Base-by-base conservation (phyloP, 257 asterid species). In the Linderniella brevidens region DNA sequence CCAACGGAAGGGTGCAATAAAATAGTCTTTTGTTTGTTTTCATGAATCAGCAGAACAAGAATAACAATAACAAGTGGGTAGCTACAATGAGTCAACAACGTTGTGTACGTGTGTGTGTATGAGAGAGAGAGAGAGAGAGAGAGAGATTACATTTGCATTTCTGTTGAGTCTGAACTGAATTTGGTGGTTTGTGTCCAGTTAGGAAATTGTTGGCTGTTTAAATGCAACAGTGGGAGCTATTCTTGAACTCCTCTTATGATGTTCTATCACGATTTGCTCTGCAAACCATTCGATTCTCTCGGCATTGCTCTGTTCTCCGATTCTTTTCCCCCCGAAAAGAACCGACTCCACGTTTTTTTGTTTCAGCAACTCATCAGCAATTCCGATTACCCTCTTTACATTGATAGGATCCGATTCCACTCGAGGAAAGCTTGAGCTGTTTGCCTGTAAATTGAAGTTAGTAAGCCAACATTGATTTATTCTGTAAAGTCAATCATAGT, bases 201-300 rank as follows among this genome's bases (percentile, higher is more conserved):
- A 25, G 32, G 32, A 25, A 2, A 25, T 25, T 25, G 4, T 25
- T 25, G 32, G 32, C 32, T 86, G 84, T 65, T 86, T 82, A 67
- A 86, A 71, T 15, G 79, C 87, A 67, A 86, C 94, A 56, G 94
- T 82, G 50, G 96, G 96, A 64, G 93, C 96, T 57, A 82, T 82
- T 48, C 93, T 61, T 62, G 79, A 77, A 69, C 84, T 77, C 85
- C 97, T 77, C 69, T 82, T 70, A 80, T 75, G 92, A 64, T 92
- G 96, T 72, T 92, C 99, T 25, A 66, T 64, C 62, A 86, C 86
- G 13, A 92, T 92, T 59, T 87, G 88, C 59, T 76, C 86, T 4
- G 97, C 93, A 53, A 87, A 83, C 88, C 92, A 75, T 53, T 87
- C 95, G 39, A 87, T 83, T 63, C 74, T 82, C 75, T 82, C 93